Evolutionary conservation across 208 protist species (phyloP).

Genomic region (Kentomonas sorsogonicus): DNA sequence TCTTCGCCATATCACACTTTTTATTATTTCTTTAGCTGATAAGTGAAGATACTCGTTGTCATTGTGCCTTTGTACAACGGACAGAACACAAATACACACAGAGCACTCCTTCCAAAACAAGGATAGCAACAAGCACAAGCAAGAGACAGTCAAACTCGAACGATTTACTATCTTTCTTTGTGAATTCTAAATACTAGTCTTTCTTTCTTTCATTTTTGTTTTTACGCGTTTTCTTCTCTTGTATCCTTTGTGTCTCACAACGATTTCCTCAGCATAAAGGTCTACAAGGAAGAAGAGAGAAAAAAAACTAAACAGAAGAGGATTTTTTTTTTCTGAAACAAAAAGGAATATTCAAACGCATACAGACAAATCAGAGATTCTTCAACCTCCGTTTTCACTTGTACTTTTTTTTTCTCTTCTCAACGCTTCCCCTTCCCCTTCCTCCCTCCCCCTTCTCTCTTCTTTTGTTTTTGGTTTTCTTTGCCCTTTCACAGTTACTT

Average conservation of each 20-base stretch:
- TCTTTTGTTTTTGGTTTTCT: conserved; percentile 2
- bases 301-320: too few relatives aligned
- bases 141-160: too few relatives aligned
- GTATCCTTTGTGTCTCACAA: not conserved
- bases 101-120: not conserved
- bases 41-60: not conserved
- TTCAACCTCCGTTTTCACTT: not conserved
- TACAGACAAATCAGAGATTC: not conserved
- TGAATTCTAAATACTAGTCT: conserved; percentile 5
- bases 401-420: conserved; percentile 13
- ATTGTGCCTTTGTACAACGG: not conserved
- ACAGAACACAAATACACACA: not conserved
- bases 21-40: not conserved
- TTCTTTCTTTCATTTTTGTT: conserved; percentile 18
- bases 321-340: not conserved
- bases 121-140: too few relatives aligned
- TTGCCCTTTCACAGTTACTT: not conserved
- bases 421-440: not conserved
- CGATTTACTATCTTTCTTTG: not conserved
- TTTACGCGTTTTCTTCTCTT: conserved; percentile 2
- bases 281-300: not conserved
- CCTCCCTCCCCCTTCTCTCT: not conserved
- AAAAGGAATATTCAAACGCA: not conserved
- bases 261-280: not conserved
- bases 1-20: not conserved